These are phyloP conservation scores for Metschnikowia vanudenii DNA, from an alignment of 805 yeast genomes.

Conservation along the genomic window DNA sequence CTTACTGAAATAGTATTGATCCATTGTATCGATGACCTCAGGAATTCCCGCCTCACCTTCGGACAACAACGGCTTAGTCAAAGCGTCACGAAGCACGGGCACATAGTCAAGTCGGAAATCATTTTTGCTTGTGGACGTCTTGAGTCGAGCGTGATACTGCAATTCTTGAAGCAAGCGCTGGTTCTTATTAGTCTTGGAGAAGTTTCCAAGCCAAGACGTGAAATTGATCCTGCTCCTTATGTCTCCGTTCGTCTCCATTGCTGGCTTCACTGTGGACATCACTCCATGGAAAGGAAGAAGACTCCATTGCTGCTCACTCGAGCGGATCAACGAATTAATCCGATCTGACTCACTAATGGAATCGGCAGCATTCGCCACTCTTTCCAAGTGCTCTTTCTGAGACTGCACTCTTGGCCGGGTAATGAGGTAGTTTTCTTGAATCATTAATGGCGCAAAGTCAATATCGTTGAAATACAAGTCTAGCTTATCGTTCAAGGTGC, in stretches of 20 bases:
- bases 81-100: slow-evolving; percentile 56
- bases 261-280: slow-evolving; percentile 80
- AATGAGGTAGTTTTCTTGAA: slow-evolving; percentile 84
- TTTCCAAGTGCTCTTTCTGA: slow-evolving; percentile 53
- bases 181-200: slow-evolving; percentile 78
- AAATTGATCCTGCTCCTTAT: slow-evolving; percentile 70
- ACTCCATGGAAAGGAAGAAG: slow-evolving; percentile 88
- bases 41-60: slow-evolving; percentile 63
- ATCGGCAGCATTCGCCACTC: slow-evolving; percentile 78
- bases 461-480: slow-evolving; percentile 91
- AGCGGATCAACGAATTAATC: slow-evolving; percentile 77
- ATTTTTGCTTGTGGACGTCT: slow-evolving; percentile 70
- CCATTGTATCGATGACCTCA: slow-evolving; percentile 70
- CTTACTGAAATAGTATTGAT: slow-evolving; percentile 77
- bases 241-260: slow-evolving; percentile 70
- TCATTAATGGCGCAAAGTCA: slow-evolving; percentile 92
- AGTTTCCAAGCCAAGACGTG: slow-evolving; percentile 86
- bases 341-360: slow-evolving; percentile 82
- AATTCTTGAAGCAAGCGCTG: slow-evolving; percentile 78
- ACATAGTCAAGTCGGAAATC: slow-evolving; percentile 77
- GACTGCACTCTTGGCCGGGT: slow-evolving; percentile 56
- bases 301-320: slow-evolving; percentile 93
- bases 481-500: slow-evolving; percentile 74
- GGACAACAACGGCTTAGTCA: slow-evolving; percentile 57
- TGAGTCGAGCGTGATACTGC: slow-evolving; percentile 81